A percentile compares a stretch with the other conserved stretches of the same genome.
These are phyloP conservation scores for Leccinum subtestaceum DNA, from an alignment of 768 basidiomycete species.

Conservation along the genomic window DNA sequence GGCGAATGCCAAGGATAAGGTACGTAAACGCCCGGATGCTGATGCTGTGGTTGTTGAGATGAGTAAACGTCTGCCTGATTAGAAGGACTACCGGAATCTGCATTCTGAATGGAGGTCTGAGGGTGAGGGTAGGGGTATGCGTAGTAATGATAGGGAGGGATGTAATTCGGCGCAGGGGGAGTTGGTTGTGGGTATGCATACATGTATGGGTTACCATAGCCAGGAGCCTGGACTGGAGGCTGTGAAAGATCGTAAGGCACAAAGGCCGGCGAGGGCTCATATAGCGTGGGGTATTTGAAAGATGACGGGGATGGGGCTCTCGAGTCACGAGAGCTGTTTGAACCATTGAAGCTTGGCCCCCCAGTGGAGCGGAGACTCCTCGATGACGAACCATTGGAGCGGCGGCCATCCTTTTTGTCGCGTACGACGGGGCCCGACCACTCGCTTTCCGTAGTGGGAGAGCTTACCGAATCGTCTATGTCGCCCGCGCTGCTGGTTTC, in stretches of 20 bases:
- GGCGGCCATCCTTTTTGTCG: conserved; percentile 54
- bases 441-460: conserved; percentile 78
- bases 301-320: conserved; percentile 70
- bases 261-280: conserved; percentile 50
- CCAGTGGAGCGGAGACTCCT: conserved; percentile 57
- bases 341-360: conserved; percentile 45
- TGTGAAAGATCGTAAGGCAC: conserved; percentile 33
- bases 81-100: conserved; percentile 32
- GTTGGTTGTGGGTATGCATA: conserved; percentile 43
- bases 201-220: conserved; percentile 33
- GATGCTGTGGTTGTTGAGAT: conserved; percentile 28
- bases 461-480: conserved; percentile 65
- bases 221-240: conserved; percentile 27
- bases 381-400: conserved; percentile 56
- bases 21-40: conserved; percentile 31
- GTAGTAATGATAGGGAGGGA: conserved; percentile 40
- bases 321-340: conserved; percentile 66
- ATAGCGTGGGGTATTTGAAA: conserved; percentile 70
- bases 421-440: conserved; percentile 61
- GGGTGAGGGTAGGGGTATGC: conserved; percentile 53
- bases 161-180: conserved; percentile 38
- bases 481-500: conserved; percentile 63
- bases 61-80: conserved; percentile 33
- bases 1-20: conserved; percentile 36
- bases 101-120: conserved; percentile 38